Conservation (phyloP, 225 moss, liverwort and hornwort species). For the Thuidium tamariscinum region DNA sequence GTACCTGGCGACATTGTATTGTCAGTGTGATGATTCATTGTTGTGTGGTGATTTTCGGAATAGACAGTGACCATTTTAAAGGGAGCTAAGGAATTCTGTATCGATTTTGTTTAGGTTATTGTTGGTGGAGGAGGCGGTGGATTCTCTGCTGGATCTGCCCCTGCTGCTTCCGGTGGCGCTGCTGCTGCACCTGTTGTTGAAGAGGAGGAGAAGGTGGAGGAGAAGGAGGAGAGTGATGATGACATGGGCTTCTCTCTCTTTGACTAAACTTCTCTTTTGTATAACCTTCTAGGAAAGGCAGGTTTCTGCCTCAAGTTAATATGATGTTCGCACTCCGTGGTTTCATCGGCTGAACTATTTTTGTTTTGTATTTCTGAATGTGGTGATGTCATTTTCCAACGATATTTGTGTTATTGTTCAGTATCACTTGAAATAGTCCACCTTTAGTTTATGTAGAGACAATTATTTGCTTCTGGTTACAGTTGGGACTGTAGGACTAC, state of each 20-base stretch:
- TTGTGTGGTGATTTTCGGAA: background rate
- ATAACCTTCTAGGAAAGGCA: background rate
- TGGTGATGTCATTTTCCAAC: background rate
- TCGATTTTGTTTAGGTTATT: constrained; percentile 4
- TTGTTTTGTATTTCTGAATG: background rate
- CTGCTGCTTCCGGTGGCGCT: constrained; percentile 11
- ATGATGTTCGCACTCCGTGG: background rate
- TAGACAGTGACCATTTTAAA: background rate
- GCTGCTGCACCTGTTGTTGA: constrained; percentile 26
- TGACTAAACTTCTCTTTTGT: constrained; percentile 14
- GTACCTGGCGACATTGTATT: background rate
- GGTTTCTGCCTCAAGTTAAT: background rate
- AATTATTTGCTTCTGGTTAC: background rate
- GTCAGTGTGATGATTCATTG: background rate
- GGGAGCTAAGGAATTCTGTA: background rate
- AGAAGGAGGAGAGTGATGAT: constrained; percentile 89
- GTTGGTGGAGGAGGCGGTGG: constrained; percentile 58
- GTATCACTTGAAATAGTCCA: background rate
- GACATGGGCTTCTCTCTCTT: constrained; percentile 84
- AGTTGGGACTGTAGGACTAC: background rate
- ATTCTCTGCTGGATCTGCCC: constrained; percentile 6
- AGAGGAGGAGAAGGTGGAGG: constrained; percentile 47
- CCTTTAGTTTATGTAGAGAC: background rate
- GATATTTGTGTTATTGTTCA: background rate
- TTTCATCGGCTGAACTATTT: background rate